phyloP scores from a whole-genome alignment of 768 basidiomycete species.

The Serendipita sp. region DNA sequence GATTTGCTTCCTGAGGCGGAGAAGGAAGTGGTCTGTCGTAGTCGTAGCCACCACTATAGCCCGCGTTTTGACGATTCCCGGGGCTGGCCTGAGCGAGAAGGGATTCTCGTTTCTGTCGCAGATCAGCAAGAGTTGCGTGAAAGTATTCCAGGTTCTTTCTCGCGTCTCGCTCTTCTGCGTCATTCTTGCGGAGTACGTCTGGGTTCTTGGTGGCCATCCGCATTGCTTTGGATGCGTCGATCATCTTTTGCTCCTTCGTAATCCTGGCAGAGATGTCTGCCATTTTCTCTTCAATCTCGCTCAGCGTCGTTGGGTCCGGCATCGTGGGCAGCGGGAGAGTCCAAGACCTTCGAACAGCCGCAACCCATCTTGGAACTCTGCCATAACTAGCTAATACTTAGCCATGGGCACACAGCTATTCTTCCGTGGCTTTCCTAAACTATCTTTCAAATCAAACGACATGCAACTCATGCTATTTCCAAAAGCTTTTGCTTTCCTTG shows the following conservation, averaged over 20 bases:
- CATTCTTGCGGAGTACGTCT: constrained; percentile 67
- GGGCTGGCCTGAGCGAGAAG: constrained; percentile 40
- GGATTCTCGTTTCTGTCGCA: constrained; percentile 42
- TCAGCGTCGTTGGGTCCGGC: constrained; percentile 4
- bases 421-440: background rate
- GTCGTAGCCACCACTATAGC: constrained; percentile 15
- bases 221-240: constrained; percentile 66
- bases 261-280: constrained; percentile 80
- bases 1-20: constrained; percentile 26
- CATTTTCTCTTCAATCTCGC: constrained; percentile 73
- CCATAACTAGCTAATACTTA: too few species aligned
- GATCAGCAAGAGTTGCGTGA: constrained; percentile 66
- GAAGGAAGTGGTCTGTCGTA: constrained; percentile 24
- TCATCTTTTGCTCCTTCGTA: constrained; percentile 81
- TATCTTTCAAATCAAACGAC: background rate
- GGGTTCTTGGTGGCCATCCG: constrained; percentile 72
- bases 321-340: background rate
- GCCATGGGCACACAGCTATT: background rate
- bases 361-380: background rate
- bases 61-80: constrained; percentile 9
- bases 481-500: background rate
- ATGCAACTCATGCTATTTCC: background rate
- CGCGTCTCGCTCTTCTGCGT: constrained; percentile 75
- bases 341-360: background rate
- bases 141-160: constrained; percentile 76